Conservation (phyloP, 345 rosid species). For the Eucalyptus tenuipes region DNA sequence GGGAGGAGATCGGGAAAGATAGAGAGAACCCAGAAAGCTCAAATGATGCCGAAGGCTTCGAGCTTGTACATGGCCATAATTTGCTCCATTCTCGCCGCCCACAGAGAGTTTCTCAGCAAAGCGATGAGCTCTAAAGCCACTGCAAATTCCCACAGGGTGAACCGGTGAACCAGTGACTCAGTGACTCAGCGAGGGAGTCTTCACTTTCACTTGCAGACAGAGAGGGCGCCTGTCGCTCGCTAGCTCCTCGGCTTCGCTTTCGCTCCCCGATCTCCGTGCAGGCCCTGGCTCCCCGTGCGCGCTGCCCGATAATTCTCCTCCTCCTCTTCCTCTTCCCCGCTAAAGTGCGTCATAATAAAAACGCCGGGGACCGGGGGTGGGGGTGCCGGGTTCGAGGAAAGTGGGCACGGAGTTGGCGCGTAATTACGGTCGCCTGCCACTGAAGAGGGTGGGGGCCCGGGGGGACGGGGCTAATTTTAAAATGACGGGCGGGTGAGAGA, state of each 20-base stretch:
- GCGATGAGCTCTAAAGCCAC: neutral
- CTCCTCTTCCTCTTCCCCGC: neutral
- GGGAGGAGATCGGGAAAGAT: neutral
- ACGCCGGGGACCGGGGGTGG: neutral
- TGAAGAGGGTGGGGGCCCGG: neutral
- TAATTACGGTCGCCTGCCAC: neutral
- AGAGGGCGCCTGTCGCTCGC: neutral
- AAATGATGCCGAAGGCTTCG: slow-evolving; percentile 8
- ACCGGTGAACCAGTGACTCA: neutral
- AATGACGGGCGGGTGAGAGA: neutral
- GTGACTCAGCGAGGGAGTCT: neutral
- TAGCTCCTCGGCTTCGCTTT: neutral
- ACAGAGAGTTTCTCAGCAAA: neutral
- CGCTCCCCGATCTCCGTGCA: neutral
- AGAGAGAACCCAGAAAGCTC: neutral
- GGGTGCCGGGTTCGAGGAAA: neutral
- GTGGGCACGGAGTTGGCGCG: neutral
- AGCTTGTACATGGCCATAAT: slow-evolving; percentile 12
- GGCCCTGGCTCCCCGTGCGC: neutral
- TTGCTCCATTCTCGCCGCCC: slow-evolving; percentile 1
- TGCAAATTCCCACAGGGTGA: neutral
- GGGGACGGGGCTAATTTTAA: neutral
- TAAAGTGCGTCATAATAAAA: neutral
- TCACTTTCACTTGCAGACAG: neutral
- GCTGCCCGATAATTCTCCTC: neutral